These are phyloP conservation scores for Eremochloa ophiuroides DNA, from an alignment of 176 grass and related monocot genomes.

Conservation along the genomic window DNA sequence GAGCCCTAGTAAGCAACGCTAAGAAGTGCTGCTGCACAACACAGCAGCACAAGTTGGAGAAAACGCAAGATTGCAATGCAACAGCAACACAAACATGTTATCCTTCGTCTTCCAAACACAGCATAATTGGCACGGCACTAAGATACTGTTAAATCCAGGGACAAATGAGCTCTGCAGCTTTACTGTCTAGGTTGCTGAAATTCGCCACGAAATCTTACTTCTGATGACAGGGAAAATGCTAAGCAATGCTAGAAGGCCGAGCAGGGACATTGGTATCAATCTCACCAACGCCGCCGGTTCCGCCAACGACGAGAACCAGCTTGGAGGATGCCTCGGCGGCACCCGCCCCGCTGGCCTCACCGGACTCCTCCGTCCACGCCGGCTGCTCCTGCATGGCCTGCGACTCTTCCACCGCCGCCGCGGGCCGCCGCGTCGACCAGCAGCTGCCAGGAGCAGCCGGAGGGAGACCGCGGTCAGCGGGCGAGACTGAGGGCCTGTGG, in stretches of 20 bases:
- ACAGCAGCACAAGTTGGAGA: background rate
- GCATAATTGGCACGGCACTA: background rate
- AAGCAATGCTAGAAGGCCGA: background rate
- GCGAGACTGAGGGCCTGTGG: too few relatives aligned
- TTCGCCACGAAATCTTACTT: background rate
- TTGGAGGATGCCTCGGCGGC: constrained; percentile 44
- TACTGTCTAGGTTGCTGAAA: background rate
- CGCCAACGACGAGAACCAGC: constrained; percentile 75
- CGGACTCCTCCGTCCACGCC: constrained; percentile 1
- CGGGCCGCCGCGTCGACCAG: too few relatives aligned
- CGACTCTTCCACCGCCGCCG: constrained; percentile 28
- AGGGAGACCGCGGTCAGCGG: too few relatives aligned
- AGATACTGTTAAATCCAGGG: background rate
- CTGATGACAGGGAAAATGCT: background rate
- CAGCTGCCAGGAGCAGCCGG: too few relatives aligned
- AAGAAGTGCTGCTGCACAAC: background rate
- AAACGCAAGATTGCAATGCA: background rate
- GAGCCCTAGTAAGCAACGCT: background rate
- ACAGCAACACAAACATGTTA: background rate
- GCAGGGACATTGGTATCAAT: background rate
- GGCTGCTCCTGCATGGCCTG: constrained; percentile 41
- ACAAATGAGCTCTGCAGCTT: background rate
- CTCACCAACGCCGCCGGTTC: constrained; percentile 78
- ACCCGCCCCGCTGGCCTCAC: background rate
- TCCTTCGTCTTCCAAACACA: background rate